A percentile compares a stretch with the other conserved stretches of the same genome.
phyloP scores from a whole-genome alignment of 805 yeast genomes.

The Peterozyma toletana region DNA sequence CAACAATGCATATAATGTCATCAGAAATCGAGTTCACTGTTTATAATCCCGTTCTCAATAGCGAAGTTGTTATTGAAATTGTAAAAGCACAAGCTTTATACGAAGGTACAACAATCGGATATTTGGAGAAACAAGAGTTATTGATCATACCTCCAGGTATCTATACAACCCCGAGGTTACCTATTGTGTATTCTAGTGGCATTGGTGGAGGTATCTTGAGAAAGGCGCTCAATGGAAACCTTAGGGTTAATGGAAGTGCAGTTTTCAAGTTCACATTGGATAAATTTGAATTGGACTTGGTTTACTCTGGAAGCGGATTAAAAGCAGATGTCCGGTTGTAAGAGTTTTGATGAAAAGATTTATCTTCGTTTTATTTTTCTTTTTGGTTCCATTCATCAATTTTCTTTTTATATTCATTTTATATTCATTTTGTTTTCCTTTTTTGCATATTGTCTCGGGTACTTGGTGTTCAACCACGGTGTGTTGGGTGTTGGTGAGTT shows the following conservation, averaged over 20 bases:
- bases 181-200: constrained; percentile 38
- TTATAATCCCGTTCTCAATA: constrained; percentile 45
- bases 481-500: no score
- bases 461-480: no score
- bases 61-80: constrained; percentile 33
- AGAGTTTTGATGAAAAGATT: constrained; percentile 1
- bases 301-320: constrained; percentile 38
- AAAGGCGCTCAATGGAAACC: constrained; percentile 42
- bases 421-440: no score
- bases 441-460: no score
- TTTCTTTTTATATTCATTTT: no score
- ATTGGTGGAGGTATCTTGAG: constrained; percentile 42
- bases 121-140: constrained; percentile 30
- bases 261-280: constrained; percentile 31
- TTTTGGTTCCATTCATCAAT: no score
- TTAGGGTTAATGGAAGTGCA: constrained; percentile 40
- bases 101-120: constrained; percentile 39
- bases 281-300: constrained; percentile 29
- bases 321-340: constrained; percentile 30
- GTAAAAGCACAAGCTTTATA: constrained; percentile 40
- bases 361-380: no score
- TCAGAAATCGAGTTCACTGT: constrained; percentile 48
- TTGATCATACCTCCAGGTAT: constrained; percentile 45
- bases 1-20: constrained; percentile 46
- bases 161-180: constrained; percentile 40